Evolutionary conservation across 352 stramenopile genomes (phyloP).

Genomic region (Phytophthora nicotianae): DNA sequence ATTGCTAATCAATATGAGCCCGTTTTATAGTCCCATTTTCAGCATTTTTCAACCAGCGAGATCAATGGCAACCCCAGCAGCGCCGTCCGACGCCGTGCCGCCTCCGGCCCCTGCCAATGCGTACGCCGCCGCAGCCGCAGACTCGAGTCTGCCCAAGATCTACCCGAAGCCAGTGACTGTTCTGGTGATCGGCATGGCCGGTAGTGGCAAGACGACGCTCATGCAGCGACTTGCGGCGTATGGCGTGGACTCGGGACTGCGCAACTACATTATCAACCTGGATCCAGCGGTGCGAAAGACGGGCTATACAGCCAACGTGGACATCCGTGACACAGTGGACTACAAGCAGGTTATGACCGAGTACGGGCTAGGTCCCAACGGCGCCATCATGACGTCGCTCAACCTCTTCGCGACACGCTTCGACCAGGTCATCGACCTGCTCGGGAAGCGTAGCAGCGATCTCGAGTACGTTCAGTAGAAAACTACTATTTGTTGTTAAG

Average conservation of each 20-base stretch:
- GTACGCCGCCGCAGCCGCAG: constrained; percentile 24
- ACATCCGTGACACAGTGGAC: constrained; percentile 99
- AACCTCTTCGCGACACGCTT: constrained; percentile 99
- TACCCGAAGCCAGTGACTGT: constrained; percentile 78
- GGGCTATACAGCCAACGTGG: constrained; percentile 97
- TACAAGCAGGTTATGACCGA: constrained; percentile 99
- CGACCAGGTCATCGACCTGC: constrained; percentile 96
- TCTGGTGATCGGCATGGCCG: constrained; percentile 96
- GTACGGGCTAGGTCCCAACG: constrained; percentile 98
- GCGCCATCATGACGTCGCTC: constrained; percentile 98
- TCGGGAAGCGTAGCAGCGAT: constrained; percentile 88
- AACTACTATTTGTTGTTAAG: background rate
- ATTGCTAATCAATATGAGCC: background rate
- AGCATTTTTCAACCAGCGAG: constrained; percentile 19
- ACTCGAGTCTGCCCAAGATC: constrained; percentile 49
- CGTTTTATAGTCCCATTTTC: constrained; percentile 13
- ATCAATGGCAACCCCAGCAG: constrained; percentile 31
- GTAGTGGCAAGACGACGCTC: constrained; percentile 96
- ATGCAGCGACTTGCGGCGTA: constrained; percentile 89
- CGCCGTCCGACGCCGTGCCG: constrained; percentile 15
- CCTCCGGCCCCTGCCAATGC: constrained; percentile 21
- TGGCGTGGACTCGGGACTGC: constrained; percentile 65
- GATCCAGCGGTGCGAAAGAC: constrained; percentile 97
- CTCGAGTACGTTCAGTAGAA: constrained; percentile 73
- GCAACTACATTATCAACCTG: constrained; percentile 97